phyloP scores from a whole-genome alignment of 108 stramenopile genomes.

The Stephanodiscus minutulus region DNA sequence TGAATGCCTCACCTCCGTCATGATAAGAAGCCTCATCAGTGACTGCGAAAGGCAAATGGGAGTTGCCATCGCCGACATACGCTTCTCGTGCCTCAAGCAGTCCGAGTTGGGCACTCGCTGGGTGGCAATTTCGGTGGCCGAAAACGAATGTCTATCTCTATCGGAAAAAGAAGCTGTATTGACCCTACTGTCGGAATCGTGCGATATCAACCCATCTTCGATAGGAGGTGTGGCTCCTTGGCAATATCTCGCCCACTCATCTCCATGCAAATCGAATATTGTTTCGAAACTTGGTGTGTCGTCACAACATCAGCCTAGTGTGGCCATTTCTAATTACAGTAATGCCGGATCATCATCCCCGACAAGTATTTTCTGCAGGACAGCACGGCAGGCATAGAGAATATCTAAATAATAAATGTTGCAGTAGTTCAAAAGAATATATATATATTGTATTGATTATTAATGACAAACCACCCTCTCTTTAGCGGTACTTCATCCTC shows the following conservation, averaged over 20 bases:
- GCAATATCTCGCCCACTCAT: not conserved
- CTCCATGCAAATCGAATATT: not conserved
- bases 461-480: too few relatives aligned
- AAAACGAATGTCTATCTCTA: constrained; percentile 3
- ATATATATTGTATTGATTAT: too few relatives aligned
- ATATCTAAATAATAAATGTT: not conserved
- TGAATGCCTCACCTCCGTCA: not conserved
- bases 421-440: too few relatives aligned
- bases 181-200: constrained; percentile 11
- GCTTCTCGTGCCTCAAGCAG: constrained; percentile 5
- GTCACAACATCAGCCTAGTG: not conserved
- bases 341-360: not conserved
- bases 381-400: not conserved
- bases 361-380: not conserved
- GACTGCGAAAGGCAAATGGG: constrained; percentile 20
- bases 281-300: not conserved
- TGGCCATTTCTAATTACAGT: not conserved
- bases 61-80: constrained; percentile 14
- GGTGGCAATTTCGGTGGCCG: constrained; percentile 11
- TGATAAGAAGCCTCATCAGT: not conserved
- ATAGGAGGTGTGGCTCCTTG: not conserved
- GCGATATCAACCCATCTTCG: constrained; percentile 12
- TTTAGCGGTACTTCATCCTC: too few relatives aligned
- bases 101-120: constrained; percentile 20
- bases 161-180: constrained; percentile 6